Evolutionary conservation across 805 yeast species (phyloP).

Genomic region (Cyberlindnera bimundalis): DNA sequence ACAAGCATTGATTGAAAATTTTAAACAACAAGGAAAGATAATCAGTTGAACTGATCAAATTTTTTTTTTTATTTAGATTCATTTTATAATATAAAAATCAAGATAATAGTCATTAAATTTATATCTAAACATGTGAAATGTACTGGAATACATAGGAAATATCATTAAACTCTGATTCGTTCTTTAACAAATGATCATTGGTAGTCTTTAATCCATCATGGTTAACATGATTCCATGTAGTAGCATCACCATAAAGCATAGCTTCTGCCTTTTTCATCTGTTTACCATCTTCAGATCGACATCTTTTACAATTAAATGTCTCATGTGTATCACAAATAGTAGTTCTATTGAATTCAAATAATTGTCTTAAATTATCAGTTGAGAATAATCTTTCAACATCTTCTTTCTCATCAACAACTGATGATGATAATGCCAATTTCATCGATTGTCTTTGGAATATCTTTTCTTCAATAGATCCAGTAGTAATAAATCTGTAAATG

Average conservation of each 20-base stretch:
- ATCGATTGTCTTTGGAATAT: constrained; percentile 94
- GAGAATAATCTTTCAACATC: constrained; percentile 92
- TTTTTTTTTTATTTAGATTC: no score
- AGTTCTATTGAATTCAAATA: constrained; percentile 65
- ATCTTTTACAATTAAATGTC: constrained; percentile 83
- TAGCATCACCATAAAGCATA: constrained; percentile 96
- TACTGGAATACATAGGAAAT: constrained; percentile 90
- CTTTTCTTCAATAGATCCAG: constrained; percentile 95
- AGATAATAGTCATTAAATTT: neutral
- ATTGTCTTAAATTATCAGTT: constrained; percentile 69
- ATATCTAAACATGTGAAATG: constrained; percentile 59
- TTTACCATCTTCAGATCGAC: constrained; percentile 45
- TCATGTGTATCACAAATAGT: constrained; percentile 90
- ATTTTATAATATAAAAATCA: neutral
- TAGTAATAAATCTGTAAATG: constrained; percentile 87
- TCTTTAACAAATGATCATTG: constrained; percentile 73
- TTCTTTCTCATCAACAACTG: constrained; percentile 95
- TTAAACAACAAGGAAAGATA: constrained; percentile 86
- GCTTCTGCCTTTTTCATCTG: constrained; percentile 71
- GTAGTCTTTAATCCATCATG: constrained; percentile 57
- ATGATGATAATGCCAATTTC: constrained; percentile 87
- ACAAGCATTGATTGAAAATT: constrained; percentile 65
- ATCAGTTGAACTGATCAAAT: constrained; percentile 24
- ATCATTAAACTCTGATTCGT: constrained; percentile 65
- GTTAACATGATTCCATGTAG: constrained; percentile 92